These are phyloP conservation scores for Epichloe glyceriae DNA, from an alignment of 2,329 filamentous ascomycete species.

Conservation along the genomic window DNA sequence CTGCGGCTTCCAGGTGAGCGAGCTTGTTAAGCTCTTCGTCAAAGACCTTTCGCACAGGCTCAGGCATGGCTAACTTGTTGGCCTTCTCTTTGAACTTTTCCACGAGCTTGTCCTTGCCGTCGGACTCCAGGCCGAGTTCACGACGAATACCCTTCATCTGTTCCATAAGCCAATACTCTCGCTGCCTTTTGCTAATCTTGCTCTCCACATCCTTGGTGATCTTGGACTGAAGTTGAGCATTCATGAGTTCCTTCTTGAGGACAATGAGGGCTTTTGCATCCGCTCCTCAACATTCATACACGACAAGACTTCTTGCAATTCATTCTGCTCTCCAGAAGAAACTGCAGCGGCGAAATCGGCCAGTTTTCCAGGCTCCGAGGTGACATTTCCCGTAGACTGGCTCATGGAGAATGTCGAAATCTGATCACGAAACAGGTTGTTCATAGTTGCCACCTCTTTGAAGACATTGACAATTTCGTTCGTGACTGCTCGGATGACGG, in stretches of 20 bases:
- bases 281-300: conserved; percentile 85
- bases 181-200: conserved; percentile 93
- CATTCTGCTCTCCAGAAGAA: conserved; percentile 81
- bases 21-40: conserved; percentile 98
- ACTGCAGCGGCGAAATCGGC: conserved; percentile 96
- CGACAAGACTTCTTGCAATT: conserved; percentile 83
- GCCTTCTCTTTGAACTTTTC: conserved; percentile 97
- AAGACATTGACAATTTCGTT: conserved; percentile 99
- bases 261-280: conserved; percentile 78
- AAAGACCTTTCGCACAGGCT: conserved; percentile 92
- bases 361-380: conserved; percentile 85
- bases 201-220: conserved; percentile 96
- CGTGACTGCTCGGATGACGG: conserved; percentile 78
- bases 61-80: conserved; percentile 87
- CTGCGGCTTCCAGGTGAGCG: conserved; percentile 84
- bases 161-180: conserved; percentile 98
- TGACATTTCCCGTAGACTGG: conserved; percentile 87
- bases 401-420: conserved; percentile 96
- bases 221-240: conserved; percentile 90
- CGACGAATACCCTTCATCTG: conserved; percentile 98
- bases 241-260: conserved; percentile 97
- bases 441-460: conserved; percentile 89
- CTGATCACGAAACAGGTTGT: conserved; percentile 90
- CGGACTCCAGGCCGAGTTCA: conserved; percentile 90
- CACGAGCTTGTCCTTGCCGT: conserved; percentile 95